phyloP scores from a whole-genome alignment of 495 filamentous ascomycete species.

The Lepidopterella palustris region DNA sequence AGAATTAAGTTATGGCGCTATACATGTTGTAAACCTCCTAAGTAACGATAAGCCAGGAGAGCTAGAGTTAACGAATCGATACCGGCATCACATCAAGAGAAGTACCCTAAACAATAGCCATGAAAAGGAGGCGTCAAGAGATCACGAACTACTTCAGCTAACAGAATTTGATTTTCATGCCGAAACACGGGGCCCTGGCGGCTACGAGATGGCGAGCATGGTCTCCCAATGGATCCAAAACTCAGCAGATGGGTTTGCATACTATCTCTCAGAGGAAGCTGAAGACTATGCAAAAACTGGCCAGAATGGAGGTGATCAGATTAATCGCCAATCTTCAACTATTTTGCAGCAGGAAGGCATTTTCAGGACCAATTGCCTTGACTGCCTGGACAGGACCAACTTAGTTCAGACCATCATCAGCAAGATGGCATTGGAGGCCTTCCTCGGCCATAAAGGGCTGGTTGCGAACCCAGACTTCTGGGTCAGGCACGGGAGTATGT shows the following conservation, averaged over 20 bases:
- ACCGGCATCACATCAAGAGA: conserved; percentile 64
- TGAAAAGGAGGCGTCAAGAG: conserved; percentile 41
- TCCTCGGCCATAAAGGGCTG: conserved; percentile 62
- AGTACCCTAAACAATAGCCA: conserved; percentile 56
- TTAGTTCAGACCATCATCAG: conserved; percentile 93
- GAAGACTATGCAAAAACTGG: conserved; percentile 39
- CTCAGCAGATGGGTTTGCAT: conserved; percentile 80
- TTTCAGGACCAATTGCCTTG: conserved; percentile 92
- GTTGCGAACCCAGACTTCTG: conserved; percentile 70
- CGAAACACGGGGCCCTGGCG: conserved; percentile 77
- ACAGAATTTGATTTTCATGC: conserved; percentile 95
- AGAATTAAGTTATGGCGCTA: conserved; percentile 75
- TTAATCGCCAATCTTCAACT: conserved; percentile 51
- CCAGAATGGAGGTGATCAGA: conserved; percentile 30
- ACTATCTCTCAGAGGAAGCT: conserved; percentile 72
- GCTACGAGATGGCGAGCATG: conserved; percentile 78
- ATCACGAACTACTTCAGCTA: conserved; percentile 61
- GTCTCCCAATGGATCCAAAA: conserved; percentile 67
- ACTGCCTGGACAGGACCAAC: conserved; percentile 94
- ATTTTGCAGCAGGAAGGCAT: conserved; percentile 88
- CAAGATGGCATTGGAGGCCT: conserved; percentile 78
- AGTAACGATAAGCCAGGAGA: conserved; percentile 82
- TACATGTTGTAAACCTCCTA: conserved; percentile 87
- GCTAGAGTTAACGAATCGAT: conserved; percentile 68
- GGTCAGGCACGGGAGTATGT: conserved; percentile 81